Evolutionary conservation across 1,284 basidiomycete species (phyloP).

Genomic region (Trametes sp.): DNA sequence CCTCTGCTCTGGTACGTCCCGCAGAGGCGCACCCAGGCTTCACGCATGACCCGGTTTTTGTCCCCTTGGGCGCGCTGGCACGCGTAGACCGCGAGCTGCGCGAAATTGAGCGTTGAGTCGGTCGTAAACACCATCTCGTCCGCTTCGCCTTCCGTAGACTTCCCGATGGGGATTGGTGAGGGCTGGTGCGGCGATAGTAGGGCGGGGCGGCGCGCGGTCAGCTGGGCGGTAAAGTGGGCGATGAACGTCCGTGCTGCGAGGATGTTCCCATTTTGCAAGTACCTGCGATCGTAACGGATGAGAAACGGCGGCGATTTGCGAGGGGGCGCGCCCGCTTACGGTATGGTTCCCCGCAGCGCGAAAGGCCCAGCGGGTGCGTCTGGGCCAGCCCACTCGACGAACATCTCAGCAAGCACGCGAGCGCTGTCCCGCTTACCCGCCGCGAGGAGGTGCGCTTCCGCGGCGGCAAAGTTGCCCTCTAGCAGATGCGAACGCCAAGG

Average conservation of each 20-base stretch:
- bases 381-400: conserved; percentile 77
- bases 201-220: conserved; percentile 52
- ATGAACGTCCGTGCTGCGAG: conserved; percentile 88
- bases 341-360: conserved; percentile 83
- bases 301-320: conserved; percentile 7
- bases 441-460: conserved; percentile 83
- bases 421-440: conserved; percentile 90
- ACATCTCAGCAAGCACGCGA: conserved; percentile 83
- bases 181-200: conserved; percentile 51
- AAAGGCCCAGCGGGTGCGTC: conserved; percentile 67
- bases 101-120: conserved; percentile 82
- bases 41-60: conserved; percentile 73
- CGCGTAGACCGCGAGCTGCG: conserved; percentile 84
- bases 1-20: conserved; percentile 79
- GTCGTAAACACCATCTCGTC: conserved; percentile 78
- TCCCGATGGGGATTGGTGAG: conserved; percentile 50
- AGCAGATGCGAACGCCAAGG: conserved; percentile 7
- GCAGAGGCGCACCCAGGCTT: conserved; percentile 85
- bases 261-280: conserved; percentile 88
- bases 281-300: conserved; percentile 52
- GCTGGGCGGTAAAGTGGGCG: conserved; percentile 71
- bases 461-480: conserved; percentile 80
- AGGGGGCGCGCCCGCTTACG: conserved; percentile 58
- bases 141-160: conserved; percentile 43
- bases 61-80: conserved; percentile 85